Evolutionary conservation across 306 rosid genomes (phyloP).

Genomic region (Gynostemma pentaphyllum): DNA sequence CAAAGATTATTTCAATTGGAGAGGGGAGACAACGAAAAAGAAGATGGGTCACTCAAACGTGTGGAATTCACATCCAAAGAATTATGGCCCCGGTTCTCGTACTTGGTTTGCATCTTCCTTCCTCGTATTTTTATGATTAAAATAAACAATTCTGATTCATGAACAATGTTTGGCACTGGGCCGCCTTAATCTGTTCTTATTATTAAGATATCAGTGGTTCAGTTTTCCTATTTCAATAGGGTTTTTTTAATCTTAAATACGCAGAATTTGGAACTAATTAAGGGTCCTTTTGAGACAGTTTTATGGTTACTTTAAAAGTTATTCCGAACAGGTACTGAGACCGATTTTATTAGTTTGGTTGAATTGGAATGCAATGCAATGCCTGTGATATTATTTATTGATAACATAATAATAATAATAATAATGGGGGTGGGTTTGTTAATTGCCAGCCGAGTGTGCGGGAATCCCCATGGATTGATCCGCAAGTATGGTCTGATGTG

Average conservation of each 20-base stretch:
- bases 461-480: constrained; percentile 47
- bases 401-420: background rate
- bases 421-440: background rate
- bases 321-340: too few relatives aligned
- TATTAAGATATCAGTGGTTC: background rate
- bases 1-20: background rate
- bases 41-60: constrained; percentile 43
- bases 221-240: background rate
- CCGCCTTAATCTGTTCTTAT: background rate
- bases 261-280: background rate
- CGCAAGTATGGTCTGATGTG: constrained; percentile 43
- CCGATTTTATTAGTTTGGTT: too few relatives aligned
- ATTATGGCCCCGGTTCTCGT: constrained; percentile 46
- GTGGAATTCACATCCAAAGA: constrained; percentile 46
- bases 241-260: background rate
- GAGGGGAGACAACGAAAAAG: background rate
- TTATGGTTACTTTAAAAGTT: too few relatives aligned
- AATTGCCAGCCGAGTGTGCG: constrained; percentile 42
- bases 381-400: background rate
- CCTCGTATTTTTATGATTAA: background rate
- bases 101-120: constrained; percentile 19
- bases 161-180: background rate
- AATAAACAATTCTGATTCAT: background rate
- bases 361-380: too few relatives aligned
- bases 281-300: too few relatives aligned